These are phyloP conservation scores for Globisporangium carolinianum DNA, from an alignment of 352 stramenopile genomes.

Conservation along the genomic window DNA sequence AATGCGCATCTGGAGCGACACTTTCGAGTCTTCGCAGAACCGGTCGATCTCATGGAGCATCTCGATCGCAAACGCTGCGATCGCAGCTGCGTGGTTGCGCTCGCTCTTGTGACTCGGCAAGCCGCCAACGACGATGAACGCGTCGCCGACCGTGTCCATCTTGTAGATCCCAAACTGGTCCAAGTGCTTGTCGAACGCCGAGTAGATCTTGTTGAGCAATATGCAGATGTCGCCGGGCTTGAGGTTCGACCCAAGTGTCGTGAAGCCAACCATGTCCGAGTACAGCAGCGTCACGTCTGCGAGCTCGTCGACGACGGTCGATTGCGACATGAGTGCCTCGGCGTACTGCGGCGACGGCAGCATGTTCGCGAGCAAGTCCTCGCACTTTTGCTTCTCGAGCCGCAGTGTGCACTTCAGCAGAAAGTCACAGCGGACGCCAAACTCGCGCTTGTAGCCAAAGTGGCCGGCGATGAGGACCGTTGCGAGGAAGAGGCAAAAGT, in stretches of 20 bases:
- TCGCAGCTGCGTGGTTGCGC: constrained; percentile 62
- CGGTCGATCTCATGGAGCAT: constrained; percentile 82
- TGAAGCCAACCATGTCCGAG: constrained; percentile 85
- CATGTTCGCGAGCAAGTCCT: constrained; percentile 84
- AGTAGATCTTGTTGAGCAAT: constrained; percentile 81
- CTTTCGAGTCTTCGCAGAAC: constrained; percentile 57
- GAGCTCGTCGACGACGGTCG: constrained; percentile 75
- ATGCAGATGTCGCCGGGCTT: constrained; percentile 62
- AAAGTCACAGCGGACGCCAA: constrained; percentile 64
- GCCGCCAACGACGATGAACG: constrained; percentile 78
- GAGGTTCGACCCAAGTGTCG: constrained; percentile 47
- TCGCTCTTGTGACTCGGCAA: constrained; percentile 65
- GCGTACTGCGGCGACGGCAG: constrained; percentile 69
- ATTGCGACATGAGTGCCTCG: constrained; percentile 59
- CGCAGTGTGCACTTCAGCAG: constrained; percentile 73
- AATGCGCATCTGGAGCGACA: constrained; percentile 81
- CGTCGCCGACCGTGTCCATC: constrained; percentile 82
- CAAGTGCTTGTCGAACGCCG: constrained; percentile 74
- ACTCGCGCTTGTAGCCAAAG: constrained; percentile 59
- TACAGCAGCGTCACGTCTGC: constrained; percentile 81
- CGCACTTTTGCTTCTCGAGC: constrained; percentile 73
- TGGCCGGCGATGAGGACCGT: constrained; percentile 24
- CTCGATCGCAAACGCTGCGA: constrained; percentile 74
- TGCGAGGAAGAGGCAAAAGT: constrained; percentile 30
- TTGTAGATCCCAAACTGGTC: constrained; percentile 81